Evolutionary conservation across 2,329 filamentous ascomycete genomes (phyloP).

Genomic region (Ophiosphaerella narmari): DNA sequence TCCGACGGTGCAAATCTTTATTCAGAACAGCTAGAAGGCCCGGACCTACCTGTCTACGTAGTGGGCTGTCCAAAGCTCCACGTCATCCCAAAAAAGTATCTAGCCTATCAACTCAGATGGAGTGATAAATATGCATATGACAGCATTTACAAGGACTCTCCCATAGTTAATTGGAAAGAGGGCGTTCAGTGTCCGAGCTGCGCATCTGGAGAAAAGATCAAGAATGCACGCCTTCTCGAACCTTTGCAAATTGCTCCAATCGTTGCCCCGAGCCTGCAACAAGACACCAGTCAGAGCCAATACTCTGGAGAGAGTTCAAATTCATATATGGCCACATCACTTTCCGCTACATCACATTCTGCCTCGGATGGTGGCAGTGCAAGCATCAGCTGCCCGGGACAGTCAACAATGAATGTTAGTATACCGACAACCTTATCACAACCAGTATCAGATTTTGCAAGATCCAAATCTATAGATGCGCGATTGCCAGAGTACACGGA

Average conservation of each 20-base stretch:
- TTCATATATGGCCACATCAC: constrained; percentile 22
- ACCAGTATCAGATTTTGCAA: constrained; percentile 9
- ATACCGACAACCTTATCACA: constrained; percentile 15
- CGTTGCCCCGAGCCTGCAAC: constrained; percentile 22
- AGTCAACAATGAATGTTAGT: constrained; percentile 19
- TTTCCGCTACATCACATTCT: constrained; percentile 17
- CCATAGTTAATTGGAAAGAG: constrained; percentile 34
- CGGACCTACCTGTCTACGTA: constrained; percentile 30
- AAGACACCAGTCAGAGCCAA: constrained; percentile 15
- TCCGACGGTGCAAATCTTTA: constrained; percentile 16
- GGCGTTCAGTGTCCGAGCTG: constrained; percentile 41
- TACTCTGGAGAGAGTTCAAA: constrained; percentile 22
- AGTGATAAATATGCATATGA: constrained; percentile 39
- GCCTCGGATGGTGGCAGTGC: constrained; percentile 19
- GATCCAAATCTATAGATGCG: not conserved
- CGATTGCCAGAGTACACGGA: constrained; percentile 26
- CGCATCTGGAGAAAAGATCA: constrained; percentile 34
- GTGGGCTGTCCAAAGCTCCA: constrained; percentile 44
- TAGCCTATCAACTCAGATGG: constrained; percentile 39
- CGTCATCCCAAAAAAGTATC: constrained; percentile 31
- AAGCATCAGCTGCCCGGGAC: constrained; percentile 18
- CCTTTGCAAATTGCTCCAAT: constrained; percentile 33
- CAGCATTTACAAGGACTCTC: constrained; percentile 23
- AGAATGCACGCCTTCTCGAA: constrained; percentile 43
- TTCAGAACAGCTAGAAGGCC: constrained; percentile 17